Base-by-base conservation (phyloP, 2,329 filamentous ascomycete species). In the Colletotrichum plurivorum region DNA sequence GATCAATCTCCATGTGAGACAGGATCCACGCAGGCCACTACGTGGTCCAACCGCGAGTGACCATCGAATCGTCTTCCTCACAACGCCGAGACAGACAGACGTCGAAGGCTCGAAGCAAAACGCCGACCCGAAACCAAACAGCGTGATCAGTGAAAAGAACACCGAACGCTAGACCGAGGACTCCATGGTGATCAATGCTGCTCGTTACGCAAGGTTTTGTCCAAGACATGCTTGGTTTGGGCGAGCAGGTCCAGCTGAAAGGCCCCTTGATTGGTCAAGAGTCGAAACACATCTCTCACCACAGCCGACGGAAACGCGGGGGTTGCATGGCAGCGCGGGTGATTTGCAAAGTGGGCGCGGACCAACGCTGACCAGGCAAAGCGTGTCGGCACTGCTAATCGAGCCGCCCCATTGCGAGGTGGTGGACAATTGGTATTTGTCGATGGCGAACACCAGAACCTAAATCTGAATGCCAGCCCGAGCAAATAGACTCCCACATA, bases 261-360 rank as follows among this genome's bases (percentile, higher is more conserved):
- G 60, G 39, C 41, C 9, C n/a, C 22, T 31, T 49, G 41, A 57
- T 63, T 63, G 51, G 64, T 16, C 43, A 1, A 18, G 16, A 36
- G 53, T 46, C 64, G 59, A 57, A 56, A 67, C 57, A 39, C 43
- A 43, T 39, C 56, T 22, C 52, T 54, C 55, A 61, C 48, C 46
- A 22, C 20, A 52, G 54, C 43, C 43, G 36, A 22, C 31, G 18
- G 27, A 41, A 67, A 55, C 55, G 67, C 62, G 67, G 62, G 65
- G 67, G 51, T 56, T 62, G 67, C 56, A 67, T 67, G 55, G 56
- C 31, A 36, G 46, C 46, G 45, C 67, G 67, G 63, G 56, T 63
- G 67, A 63, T 67, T 51, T 60, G 63, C 67, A 63, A 46, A 22
- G 63, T 54, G 52, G 56, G 45, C 62, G 53, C 25, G 51, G 56